phyloP scores from a whole-genome alignment of 148 eudicot species.

The Bassia scoparia region DNA sequence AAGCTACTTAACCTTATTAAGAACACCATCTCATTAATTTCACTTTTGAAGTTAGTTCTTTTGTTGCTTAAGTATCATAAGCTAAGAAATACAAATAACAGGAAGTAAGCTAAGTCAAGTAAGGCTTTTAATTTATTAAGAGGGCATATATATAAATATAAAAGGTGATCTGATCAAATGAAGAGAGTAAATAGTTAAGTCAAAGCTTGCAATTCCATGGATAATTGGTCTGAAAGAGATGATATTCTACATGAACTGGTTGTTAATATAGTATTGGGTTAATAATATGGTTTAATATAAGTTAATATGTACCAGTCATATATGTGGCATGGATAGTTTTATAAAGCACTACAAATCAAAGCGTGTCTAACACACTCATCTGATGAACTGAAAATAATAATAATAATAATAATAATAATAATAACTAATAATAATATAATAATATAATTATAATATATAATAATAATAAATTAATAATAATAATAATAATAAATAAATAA shows the following conservation, averaged over 20 bases:
- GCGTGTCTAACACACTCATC: too few relatives aligned
- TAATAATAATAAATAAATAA: too few relatives aligned
- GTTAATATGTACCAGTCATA: neutral
- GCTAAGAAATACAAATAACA: constrained; percentile 1
- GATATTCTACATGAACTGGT: constrained; percentile 9
- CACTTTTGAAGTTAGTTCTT: constrained; percentile 2
- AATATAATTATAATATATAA: too few relatives aligned
- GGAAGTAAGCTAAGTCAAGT: too few relatives aligned
- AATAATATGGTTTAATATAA: neutral
- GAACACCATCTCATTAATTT: constrained; percentile 28
- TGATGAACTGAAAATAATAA: too few relatives aligned
- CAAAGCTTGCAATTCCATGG: constrained; percentile 44
- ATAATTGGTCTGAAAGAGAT: constrained; percentile 25
- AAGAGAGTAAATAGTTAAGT: constrained; percentile 35
- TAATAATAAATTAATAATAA: too few relatives aligned
- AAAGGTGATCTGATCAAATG: constrained; percentile 15
- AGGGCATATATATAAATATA: constrained; percentile 32
- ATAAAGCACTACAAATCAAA: constrained; percentile 28
- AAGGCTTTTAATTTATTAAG: too few relatives aligned
- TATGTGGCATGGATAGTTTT: constrained; percentile 18
- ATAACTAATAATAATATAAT: too few relatives aligned
- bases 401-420: too few relatives aligned
- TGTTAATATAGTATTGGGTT: neutral
- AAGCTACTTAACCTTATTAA: constrained; percentile 32
- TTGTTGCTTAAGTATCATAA: constrained; percentile 10